Conservation (phyloP, 208 protist species). For the Polymyxa betae region DNA sequence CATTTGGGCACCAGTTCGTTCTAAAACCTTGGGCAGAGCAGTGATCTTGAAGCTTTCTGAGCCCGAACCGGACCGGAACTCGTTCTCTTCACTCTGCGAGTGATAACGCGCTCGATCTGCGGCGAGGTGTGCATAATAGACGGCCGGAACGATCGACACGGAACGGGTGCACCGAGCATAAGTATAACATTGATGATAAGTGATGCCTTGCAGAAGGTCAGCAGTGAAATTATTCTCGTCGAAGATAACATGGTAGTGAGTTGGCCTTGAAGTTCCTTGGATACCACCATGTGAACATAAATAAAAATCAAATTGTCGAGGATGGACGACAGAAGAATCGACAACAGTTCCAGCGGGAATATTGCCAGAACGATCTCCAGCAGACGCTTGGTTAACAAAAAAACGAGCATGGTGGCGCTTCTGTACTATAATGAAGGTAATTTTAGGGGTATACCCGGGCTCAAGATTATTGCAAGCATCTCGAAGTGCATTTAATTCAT, state of each 20-base stretch:
- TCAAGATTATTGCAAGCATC: conserved; percentile 14
- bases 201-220: conserved; percentile 18
- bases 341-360: conserved; percentile 21
- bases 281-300: neutral
- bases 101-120: neutral
- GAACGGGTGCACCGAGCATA: conserved; percentile 12
- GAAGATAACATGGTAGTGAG: conserved; percentile 42
- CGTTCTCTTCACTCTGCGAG: neutral
- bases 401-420: conserved; percentile 25
- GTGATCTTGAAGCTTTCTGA: neutral
- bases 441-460: neutral
- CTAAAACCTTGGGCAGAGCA: neutral
- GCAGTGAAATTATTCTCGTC: neutral
- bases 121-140: conserved; percentile 37
- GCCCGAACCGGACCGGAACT: neutral
- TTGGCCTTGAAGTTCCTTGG: neutral
- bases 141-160: neutral
- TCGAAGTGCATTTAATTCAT: neutral
- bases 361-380: neutral
- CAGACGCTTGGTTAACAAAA: neutral
- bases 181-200: neutral
- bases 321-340: neutral
- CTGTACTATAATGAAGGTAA: conserved; percentile 40
- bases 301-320: conserved; percentile 19
- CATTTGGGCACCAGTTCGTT: neutral